Evolutionary conservation across 148 eudicot genomes (phyloP).

Genomic region (Rhododendron griersonianum): DNA sequence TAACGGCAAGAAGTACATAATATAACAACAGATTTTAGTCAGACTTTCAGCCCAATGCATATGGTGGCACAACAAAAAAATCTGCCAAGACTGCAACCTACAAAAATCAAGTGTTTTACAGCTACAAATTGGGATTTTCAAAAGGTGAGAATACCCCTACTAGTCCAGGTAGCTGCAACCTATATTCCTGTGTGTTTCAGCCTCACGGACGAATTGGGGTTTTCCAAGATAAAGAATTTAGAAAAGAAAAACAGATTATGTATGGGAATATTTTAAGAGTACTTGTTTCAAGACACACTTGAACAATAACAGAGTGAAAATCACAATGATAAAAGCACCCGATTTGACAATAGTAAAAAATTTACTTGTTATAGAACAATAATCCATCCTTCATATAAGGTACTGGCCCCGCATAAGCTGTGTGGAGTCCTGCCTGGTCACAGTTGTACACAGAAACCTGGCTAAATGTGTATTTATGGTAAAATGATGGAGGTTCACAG

Average conservation of each 20-base stretch:
- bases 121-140: not conserved
- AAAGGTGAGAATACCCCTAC: not conserved
- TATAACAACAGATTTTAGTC: not conserved
- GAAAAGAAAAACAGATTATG: not conserved
- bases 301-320: not conserved
- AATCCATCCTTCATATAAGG: slow-evolving; percentile 93
- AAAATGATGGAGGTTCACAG: slow-evolving; percentile 66
- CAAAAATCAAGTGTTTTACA: not conserved
- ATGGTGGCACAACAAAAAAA: not conserved
- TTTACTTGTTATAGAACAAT: slow-evolving; percentile 86
- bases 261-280: not conserved
- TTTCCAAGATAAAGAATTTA: not conserved
- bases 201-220: not conserved
- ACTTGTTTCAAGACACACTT: not conserved
- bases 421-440: slow-evolving; percentile 67
- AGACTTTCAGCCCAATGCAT: not conserved
- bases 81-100: not conserved
- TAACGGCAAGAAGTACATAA: not conserved
- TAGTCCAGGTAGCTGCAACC: not conserved
- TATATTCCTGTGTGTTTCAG: not conserved
- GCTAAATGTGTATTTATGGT: slow-evolving; percentile 71
- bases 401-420: slow-evolving; percentile 67
- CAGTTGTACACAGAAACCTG: slow-evolving; percentile 67
- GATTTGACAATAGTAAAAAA: not conserved
- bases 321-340: not conserved